Base-by-base conservation (phyloP, 768 basidiomycete species). In the Amanita pallidorosea region DNA sequence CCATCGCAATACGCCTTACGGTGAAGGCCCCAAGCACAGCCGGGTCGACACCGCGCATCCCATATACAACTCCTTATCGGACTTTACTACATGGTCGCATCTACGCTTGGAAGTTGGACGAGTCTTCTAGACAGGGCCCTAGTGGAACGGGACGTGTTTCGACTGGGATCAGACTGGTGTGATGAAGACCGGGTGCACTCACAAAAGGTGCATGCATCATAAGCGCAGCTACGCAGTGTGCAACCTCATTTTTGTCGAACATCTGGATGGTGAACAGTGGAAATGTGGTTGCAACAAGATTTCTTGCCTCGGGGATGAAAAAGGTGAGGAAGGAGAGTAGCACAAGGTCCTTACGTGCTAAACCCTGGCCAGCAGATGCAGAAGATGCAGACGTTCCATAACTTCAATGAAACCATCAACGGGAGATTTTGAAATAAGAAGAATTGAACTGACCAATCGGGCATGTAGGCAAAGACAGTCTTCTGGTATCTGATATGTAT, bases 351-450 rank as follows among this genome's bases (percentile, higher is more conserved):
- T 47, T 57, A 74, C 83, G 70, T 51, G 73, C 71, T 50, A 84
- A 67, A 56, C 76, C 79, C 61, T 85, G 82, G 2, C 77, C 84
- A 1, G 84, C 83, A 17, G 84, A 65, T 9, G 82, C 83, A 0
- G 80, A 83, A 0, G 80, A 83, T 4, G 84, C 83, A 59, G 77
- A 85, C 4, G 73, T 73, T 3, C 77, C 76, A 51, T 79, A 78
- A 55, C 78, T 36, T 20, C 5, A 11, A 33, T 33, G 12, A 9
- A 18, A 15, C n/a, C 15, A 49, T 2, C 49, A n/a, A 12, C 15
- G 20, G 36, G 15, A 15, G 44, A 18, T 43, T 13, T 18, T 22
- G 7, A 12, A 18, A 5, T 3, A 0, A 47, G 29, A 9, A 13
- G 25, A 12, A 36, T 7, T n/a, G 34, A 23, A 57, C 72, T 18